Evolutionary conservation across 2,329 filamentous ascomycete species (phyloP).

Genomic region (Trichoderma citrinoviride): DNA sequence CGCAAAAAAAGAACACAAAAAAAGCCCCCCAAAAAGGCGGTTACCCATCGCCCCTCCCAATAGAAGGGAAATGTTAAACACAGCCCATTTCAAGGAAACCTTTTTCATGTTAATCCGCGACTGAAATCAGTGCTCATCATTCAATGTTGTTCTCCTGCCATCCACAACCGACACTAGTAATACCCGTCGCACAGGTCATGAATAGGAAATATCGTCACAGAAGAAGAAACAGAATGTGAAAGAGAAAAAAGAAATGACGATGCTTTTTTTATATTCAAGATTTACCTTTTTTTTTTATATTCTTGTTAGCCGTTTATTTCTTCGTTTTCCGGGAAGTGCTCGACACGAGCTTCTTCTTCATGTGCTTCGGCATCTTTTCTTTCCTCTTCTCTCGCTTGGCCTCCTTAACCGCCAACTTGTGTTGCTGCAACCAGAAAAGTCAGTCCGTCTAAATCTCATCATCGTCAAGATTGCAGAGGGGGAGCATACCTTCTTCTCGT

Average conservation of each 20-base stretch:
- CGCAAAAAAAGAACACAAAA: constrained; percentile 28
- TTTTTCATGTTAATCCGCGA: constrained; percentile 29
- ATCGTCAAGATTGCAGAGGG: neutral
- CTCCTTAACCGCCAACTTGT: constrained; percentile 91
- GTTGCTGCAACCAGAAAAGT: constrained; percentile 41
- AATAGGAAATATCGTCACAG: neutral
- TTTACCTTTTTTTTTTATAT: constrained; percentile 14
- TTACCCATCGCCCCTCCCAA: constrained; percentile 35
- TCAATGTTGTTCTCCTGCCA: constrained; percentile 37
- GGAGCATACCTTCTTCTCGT: constrained; percentile 67
- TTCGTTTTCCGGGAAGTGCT: constrained; percentile 62
- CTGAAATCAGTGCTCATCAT: constrained; percentile 46
- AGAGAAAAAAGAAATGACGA: neutral
- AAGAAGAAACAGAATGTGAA: neutral
- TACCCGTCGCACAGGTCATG: neutral
- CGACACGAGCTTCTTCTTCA: constrained; percentile 85
- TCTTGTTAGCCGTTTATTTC: constrained; percentile 18
- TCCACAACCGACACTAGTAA: neutral
- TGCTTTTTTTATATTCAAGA: constrained; percentile 12
- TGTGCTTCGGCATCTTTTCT: constrained; percentile 92
- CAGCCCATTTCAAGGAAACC: constrained; percentile 23
- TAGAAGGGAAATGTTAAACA: constrained; percentile 30
- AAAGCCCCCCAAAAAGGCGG: constrained; percentile 34
- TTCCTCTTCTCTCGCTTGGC: constrained; percentile 91
- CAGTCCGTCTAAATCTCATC: neutral